phyloP scores from a whole-genome alignment of 176 grass and related monocot genomes.

The Lolium rigidum region DNA sequence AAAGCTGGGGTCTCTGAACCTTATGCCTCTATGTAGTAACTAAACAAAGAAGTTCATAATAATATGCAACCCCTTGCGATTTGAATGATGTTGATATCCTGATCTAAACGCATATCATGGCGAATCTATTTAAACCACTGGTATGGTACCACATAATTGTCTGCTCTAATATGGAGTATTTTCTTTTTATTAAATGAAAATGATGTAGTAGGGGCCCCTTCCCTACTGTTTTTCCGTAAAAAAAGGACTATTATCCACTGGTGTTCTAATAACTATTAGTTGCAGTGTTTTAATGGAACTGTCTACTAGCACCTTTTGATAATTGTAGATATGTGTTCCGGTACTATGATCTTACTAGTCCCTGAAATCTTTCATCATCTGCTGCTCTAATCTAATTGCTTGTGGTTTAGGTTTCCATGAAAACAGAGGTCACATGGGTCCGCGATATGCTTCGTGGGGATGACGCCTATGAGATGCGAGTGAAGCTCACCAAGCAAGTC shows the following conservation, averaged over 20 bases:
- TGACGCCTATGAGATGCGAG: constrained; percentile 88
- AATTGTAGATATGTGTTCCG: background rate
- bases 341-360: background rate
- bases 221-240: too few relatives aligned
- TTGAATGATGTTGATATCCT: background rate
- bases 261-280: background rate
- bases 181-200: too few relatives aligned
- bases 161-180: background rate
- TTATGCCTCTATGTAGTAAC: background rate
- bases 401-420: constrained; percentile 83
- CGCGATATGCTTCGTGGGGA: constrained; percentile 94
- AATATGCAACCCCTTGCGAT: background rate
- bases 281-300: background rate
- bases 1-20: background rate
- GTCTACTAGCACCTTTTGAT: background rate
- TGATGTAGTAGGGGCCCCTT: too few relatives aligned
- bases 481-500: constrained; percentile 95
- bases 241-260: too few relatives aligned
- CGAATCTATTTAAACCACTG: background rate
- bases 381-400: background rate
- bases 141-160: background rate
- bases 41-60: background rate
- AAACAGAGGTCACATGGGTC: constrained; percentile 96
- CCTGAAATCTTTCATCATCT: background rate
- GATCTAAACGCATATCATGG: background rate